Conservation (phyloP, 2,329 filamentous ascomycete genomes). For the Emmonsiellopsis sp. region DNA sequence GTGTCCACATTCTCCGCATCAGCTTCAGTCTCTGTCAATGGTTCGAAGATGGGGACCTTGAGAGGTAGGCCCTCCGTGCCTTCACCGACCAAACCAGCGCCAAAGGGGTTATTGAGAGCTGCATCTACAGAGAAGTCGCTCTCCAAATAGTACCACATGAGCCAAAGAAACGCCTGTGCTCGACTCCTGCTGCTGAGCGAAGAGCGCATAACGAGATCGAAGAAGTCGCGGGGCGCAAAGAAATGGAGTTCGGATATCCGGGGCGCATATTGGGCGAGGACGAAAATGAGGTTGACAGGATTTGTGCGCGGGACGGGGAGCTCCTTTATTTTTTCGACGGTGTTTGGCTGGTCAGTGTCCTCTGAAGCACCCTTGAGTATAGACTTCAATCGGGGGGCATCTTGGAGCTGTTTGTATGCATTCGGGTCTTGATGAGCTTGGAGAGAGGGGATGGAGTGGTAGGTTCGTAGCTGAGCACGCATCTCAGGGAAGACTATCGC, state of each 20-base stretch:
- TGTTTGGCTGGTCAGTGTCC: conserved; percentile 74
- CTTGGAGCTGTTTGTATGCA: conserved; percentile 95
- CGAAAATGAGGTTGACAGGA: conserved; percentile 93
- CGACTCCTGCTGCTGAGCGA: conserved; percentile 73
- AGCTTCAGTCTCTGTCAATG: conserved; percentile 41
- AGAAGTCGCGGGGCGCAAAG: conserved; percentile 75
- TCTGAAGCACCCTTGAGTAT: conserved; percentile 96
- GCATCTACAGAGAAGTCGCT: conserved; percentile 87
- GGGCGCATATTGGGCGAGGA: conserved; percentile 79
- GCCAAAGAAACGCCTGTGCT: conserved; percentile 84
- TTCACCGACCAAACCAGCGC: conserved; percentile 41
- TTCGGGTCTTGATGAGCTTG: conserved; percentile 92
- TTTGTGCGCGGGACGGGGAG: conserved; percentile 71
- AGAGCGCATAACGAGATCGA: conserved; percentile 89
- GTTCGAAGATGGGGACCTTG: conserved; percentile 40
- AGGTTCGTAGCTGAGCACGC: conserved; percentile 93
- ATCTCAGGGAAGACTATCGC: conserved; percentile 90
- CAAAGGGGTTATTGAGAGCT: conserved; percentile 85
- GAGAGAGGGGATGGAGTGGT: conserved; percentile 92
- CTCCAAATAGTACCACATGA: conserved; percentile 99
- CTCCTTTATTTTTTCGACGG: conserved; percentile 71
- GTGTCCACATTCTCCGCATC: conserved; percentile 43
- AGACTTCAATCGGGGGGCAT: conserved; percentile 90
- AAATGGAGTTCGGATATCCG: conserved; percentile 94
- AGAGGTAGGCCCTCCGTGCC: conserved; percentile 35